Conservation (phyloP, 176 grass and related monocot species). For the Dactylis glomerata region DNA sequence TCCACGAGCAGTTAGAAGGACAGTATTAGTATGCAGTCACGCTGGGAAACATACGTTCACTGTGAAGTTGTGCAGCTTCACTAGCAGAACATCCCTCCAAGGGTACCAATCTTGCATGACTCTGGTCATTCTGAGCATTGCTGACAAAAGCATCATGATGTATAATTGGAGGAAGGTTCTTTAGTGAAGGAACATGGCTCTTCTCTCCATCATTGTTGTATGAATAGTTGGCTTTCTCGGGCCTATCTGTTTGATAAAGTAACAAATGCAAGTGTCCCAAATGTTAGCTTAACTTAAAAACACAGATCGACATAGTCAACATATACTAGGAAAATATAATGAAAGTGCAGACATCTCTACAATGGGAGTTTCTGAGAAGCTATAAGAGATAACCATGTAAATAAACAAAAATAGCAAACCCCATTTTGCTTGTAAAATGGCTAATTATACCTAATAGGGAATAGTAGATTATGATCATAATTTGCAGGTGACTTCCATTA, state of each 20-base stretch:
- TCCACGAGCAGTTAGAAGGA: neutral
- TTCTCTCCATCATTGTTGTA: conserved; percentile 66
- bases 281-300: neutral
- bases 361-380: conserved; percentile 11
- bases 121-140: conserved; percentile 45
- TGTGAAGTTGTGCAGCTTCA: conserved; percentile 62
- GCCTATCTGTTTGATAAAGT: conserved; percentile 51
- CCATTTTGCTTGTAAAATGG: neutral
- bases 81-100: conserved; percentile 65
- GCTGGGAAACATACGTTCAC: conserved; percentile 48
- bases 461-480: neutral
- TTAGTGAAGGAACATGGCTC: conserved; percentile 50
- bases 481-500: neutral
- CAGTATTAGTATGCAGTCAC: neutral
- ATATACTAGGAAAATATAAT: neutral
- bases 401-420: neutral
- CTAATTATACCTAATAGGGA: neutral
- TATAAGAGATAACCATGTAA: neutral
- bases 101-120: conserved; percentile 48
- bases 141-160: conserved; percentile 51
- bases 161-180: conserved; percentile 52
- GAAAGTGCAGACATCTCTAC: conserved; percentile 4
- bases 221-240: conserved; percentile 52
- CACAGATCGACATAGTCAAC: neutral
- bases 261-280: conserved; percentile 10